phyloP scores from a whole-genome alignment of 805 yeast genomes.

The Vanderwaltozyma yarrowii region DNA sequence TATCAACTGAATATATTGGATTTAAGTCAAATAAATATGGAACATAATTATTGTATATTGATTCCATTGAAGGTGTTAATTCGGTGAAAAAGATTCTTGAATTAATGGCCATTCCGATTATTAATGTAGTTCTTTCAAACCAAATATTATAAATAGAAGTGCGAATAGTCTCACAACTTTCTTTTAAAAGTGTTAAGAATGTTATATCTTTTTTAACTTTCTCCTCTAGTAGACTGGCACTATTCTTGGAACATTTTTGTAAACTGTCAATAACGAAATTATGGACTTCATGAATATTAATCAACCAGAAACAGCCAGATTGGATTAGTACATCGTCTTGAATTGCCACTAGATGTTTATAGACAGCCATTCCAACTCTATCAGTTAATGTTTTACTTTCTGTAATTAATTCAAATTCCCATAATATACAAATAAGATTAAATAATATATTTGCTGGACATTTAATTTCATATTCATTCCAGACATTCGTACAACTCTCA shows the following conservation, averaged over 20 bases:
- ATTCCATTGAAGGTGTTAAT: background rate
- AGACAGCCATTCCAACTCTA: background rate
- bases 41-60: too few relatives aligned
- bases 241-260: too few relatives aligned
- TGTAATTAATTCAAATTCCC: background rate
- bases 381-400: background rate
- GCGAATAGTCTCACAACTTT: too few relatives aligned
- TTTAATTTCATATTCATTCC: background rate
- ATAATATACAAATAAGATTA: too few relatives aligned
- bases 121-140: too few relatives aligned
- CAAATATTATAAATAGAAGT: too few relatives aligned
- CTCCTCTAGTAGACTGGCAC: too few relatives aligned
- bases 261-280: too few relatives aligned
- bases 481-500: background rate
- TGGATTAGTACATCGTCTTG: background rate
- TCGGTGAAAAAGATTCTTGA: background rate
- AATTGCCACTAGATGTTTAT: background rate
- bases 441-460: background rate
- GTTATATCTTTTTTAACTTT: too few relatives aligned
- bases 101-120: background rate
- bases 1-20: background rate
- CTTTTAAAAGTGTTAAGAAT: too few relatives aligned
- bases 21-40: background rate
- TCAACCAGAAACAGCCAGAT: background rate
- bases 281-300: background rate